Base-by-base conservation (phyloP, 2,329 filamentous ascomycete species). In the Trichophyton schoenleinii region DNA sequence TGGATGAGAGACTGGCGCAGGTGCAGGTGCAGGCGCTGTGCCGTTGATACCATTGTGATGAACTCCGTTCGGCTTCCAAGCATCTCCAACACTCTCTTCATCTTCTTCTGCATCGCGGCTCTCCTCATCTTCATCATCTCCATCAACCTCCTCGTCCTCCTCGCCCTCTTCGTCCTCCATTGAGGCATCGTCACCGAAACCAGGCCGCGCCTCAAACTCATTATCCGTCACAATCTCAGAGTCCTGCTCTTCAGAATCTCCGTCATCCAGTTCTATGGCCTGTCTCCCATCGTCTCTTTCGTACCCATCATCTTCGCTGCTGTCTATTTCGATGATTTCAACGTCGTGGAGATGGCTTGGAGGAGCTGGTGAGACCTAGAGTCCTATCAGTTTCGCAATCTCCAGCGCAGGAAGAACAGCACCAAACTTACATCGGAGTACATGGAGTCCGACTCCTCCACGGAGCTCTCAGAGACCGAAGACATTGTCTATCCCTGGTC, bases 311-410 rank as follows among this genome's bases (percentile, higher is more conserved):
- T 49, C 44, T 3, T 48, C 60, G 42, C 70, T 70, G 34, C 74
- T 71, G 46, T 73, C 71, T 49, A 76, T 74, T 60, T 70, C 73
- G 64, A 76, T 75, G 25, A 75, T 65, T 62, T 74, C 74, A 3
- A 70, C 66, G 57, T 70, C 67, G 60, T 71, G 64, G 59, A 64
- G 66, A 60, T 52, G 62, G 59, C 28, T 63, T 64, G 53, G 60
- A 38, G 60, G 62, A 60, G 58, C 49, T 57, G 55, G 57, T 18
- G 53, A 60, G 11, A 36, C 34, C 61, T 60, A 53, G 18, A 57
- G 7, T 41, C 20, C 63, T 52, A 63, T 42, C 64, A 59, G 66
- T 61, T 59, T 60, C 53, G 18, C 34, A 34, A 11, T 13, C 48
- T 59, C 59, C 36, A 64, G 61, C 46, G 3, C 13, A 22, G 63